These are phyloP conservation scores for Heterobasidion irregulare DNA, from an alignment of 1,284 basidiomycete species.

Conservation along the genomic window DNA sequence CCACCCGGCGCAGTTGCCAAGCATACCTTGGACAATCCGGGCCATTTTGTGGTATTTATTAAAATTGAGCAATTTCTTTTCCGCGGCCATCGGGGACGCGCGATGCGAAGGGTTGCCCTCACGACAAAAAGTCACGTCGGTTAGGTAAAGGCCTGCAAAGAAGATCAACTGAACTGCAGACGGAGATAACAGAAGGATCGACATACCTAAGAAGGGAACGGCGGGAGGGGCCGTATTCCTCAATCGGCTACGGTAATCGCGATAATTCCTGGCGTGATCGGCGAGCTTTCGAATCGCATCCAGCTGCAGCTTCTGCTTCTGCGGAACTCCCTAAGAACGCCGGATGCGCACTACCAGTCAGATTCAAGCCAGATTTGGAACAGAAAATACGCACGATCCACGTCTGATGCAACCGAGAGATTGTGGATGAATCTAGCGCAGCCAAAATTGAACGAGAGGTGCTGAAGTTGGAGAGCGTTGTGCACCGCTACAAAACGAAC, in stretches of 20 bases:
- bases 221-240: conserved; percentile 81
- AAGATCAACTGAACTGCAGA: conserved; percentile 7
- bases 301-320: conserved; percentile 78
- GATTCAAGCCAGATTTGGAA: background rate
- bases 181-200: background rate
- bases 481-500: conserved; percentile 61
- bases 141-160: conserved; percentile 71
- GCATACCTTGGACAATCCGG: conserved; percentile 74
- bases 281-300: conserved; percentile 81
- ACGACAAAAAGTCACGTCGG: conserved; percentile 91
- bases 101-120: conserved; percentile 90
- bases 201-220: conserved; percentile 84
- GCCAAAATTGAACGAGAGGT: conserved; percentile 90
- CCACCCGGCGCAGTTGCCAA: conserved; percentile 1
- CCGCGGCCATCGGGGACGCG: conserved; percentile 68
- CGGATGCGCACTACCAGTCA: background rate
- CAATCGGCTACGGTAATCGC: conserved; percentile 82
- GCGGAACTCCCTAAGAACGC: conserved; percentile 59
- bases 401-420: conserved; percentile 84
- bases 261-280: conserved; percentile 88
- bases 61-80: conserved; percentile 87
- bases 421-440: conserved; percentile 91
- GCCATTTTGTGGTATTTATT: conserved; percentile 92
- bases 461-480: conserved; percentile 83
- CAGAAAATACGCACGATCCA: conserved; percentile 65